Conservation (phyloP, 176 grass and related monocot species). For the Aechmea fasciata region DNA sequence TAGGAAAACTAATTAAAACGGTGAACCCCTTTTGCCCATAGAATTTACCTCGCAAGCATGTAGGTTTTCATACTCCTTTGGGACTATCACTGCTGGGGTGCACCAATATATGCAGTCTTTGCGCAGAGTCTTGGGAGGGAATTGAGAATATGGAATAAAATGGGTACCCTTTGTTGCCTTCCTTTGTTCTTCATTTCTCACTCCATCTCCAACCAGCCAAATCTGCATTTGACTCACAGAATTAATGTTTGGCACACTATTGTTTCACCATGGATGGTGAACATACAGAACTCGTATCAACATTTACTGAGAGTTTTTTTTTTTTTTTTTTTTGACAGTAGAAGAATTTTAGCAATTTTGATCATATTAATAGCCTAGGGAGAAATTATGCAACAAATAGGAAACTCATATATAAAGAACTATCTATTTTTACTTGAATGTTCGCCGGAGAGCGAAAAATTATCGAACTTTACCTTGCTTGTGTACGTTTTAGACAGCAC, state of each 20-base stretch:
- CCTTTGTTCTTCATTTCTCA: slow-evolving; percentile 6
- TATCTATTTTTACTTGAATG: neutral
- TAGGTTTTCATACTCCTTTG: slow-evolving; percentile 17
- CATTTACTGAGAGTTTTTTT: neutral
- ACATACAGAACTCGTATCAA: no score
- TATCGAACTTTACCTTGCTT: slow-evolving; percentile 23
- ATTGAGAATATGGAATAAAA: slow-evolving; percentile 22
- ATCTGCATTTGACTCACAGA: neutral
- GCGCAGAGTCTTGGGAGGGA: slow-evolving; percentile 4
- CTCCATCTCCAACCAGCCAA: slow-evolving; percentile 14
- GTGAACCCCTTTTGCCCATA: neutral
- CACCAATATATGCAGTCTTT: slow-evolving; percentile 12
- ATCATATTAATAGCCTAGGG: no score
- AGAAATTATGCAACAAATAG: neutral
- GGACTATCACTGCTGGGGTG: slow-evolving; percentile 18
- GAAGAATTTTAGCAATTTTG: neutral
- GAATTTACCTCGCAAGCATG: slow-evolving; percentile 18
- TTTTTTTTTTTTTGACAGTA: neutral
- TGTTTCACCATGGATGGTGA: no score
- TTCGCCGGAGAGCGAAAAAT: neutral
- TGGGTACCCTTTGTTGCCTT: slow-evolving; percentile 2
- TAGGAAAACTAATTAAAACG: no score
- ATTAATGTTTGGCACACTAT: neutral
- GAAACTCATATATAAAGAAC: neutral
- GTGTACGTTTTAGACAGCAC: slow-evolving; percentile 16